These are phyloP conservation scores for Cyclocybe aegerita DNA, from an alignment of 768 basidiomycete genomes.

Conservation along the genomic window DNA sequence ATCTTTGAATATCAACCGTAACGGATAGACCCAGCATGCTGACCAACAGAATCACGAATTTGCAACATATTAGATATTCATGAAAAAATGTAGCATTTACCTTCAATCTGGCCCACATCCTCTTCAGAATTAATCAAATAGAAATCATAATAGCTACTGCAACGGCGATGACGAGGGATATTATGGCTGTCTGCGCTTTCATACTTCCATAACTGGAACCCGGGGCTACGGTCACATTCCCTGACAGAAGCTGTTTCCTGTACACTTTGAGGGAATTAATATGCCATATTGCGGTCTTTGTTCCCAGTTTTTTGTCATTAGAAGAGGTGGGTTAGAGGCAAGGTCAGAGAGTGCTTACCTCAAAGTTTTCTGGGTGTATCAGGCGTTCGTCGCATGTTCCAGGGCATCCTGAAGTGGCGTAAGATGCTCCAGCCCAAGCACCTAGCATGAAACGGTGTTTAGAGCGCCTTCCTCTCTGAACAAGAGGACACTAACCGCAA, in stretches of 20 bases:
- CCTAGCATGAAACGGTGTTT: conserved; percentile 38
- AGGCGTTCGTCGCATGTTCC: conserved; percentile 67
- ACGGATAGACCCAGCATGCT: too few relatives aligned
- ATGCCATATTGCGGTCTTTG: conserved; percentile 77
- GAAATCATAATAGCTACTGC: too few relatives aligned
- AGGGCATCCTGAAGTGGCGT: conserved; percentile 66
- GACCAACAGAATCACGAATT: too few relatives aligned
- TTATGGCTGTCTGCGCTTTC: too few relatives aligned
- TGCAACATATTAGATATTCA: too few relatives aligned
- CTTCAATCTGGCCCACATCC: too few relatives aligned
- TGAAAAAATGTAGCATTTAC: too few relatives aligned
- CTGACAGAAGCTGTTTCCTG: conserved; percentile 40
- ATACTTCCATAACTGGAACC: too few relatives aligned
- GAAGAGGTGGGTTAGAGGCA: neutral
- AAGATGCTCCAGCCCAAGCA: conserved; percentile 84
- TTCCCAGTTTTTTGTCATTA: neutral
- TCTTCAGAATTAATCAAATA: too few relatives aligned
- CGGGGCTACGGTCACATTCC: conserved; percentile 11
- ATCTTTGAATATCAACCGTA: too few relatives aligned
- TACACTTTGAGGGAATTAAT: conserved; percentile 84
- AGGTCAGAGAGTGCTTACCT: conserved; percentile 42
- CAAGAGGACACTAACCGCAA: conserved; percentile 51
- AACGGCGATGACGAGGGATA: too few relatives aligned
- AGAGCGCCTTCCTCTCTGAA: neutral
- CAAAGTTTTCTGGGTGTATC: conserved; percentile 69